Evolutionary conservation across 805 yeast genomes (phyloP).

Genomic region (Lachancea sp.): DNA sequence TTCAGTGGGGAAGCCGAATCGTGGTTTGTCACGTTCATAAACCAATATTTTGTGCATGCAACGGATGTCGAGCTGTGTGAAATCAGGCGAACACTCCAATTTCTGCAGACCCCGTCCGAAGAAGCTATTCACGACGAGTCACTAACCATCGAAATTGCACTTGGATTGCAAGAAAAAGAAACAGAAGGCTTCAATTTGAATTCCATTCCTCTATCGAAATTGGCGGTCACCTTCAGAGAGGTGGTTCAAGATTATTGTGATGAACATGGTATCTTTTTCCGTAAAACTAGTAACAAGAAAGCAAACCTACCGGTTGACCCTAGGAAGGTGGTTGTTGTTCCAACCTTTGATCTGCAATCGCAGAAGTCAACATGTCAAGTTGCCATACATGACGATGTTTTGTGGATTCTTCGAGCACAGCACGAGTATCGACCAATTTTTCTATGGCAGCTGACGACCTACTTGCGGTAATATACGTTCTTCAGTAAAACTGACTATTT

Average conservation of each 20-base stretch:
- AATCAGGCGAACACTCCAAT: conserved; percentile 11
- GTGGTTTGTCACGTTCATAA: conserved; percentile 25
- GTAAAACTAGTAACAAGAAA: conserved; percentile 14
- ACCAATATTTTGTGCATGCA: conserved; percentile 11
- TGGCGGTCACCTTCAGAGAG: conserved; percentile 51
- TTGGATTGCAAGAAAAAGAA: conserved; percentile 3
- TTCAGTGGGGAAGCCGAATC: conserved; percentile 12
- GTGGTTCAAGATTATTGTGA: conserved; percentile 59
- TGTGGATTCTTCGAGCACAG: conserved; percentile 40
- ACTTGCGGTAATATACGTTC: background rate
- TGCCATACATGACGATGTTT: conserved; percentile 59
- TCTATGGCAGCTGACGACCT: conserved; percentile 13
- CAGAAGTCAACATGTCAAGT: conserved; percentile 5
- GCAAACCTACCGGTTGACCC: conserved; percentile 26
- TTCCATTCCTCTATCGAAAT: conserved; percentile 37
- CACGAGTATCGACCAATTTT: conserved; percentile 18
- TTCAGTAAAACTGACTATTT: conserved; percentile 5
- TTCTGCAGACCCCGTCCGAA: conserved; percentile 10
- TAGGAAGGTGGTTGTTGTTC: conserved; percentile 27
- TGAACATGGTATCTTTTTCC: conserved; percentile 37
- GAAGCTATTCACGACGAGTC: conserved; percentile 22
- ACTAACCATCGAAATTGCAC: conserved; percentile 10
- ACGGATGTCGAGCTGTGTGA: conserved; percentile 11
- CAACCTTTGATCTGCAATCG: conserved; percentile 19
- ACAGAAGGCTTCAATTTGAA: conserved; percentile 15